A percentile compares a stretch with the other conserved stretches of the same genome.
phyloP scores from a whole-genome alignment of 2,329 filamentous ascomycete genomes.

The Scolecobasidium constrictum region DNA sequence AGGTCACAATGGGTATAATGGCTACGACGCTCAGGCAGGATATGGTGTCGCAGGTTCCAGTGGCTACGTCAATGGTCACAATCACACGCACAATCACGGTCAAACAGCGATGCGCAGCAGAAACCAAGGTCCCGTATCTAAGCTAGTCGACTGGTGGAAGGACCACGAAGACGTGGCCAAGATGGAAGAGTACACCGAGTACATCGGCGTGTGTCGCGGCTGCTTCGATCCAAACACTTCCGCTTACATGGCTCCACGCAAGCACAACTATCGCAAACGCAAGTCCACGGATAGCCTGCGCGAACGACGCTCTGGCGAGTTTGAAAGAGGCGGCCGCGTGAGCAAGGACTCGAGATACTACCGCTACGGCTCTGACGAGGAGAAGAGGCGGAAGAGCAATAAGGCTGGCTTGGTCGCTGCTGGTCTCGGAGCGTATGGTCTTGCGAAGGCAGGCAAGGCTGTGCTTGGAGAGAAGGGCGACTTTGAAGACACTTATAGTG shows the following conservation, averaged over 20 bases:
- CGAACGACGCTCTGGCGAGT: conserved; percentile 11
- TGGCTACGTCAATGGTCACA: conserved; percentile 12
- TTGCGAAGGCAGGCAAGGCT: conserved; percentile 41
- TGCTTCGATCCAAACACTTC: conserved; percentile 52
- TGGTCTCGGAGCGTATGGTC: conserved; percentile 43
- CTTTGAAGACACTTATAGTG: conserved; percentile 50
- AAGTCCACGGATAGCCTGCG: conserved; percentile 19
- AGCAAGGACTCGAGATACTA: conserved; percentile 49
- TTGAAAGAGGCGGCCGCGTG: conserved; percentile 30
- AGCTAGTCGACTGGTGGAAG: conserved; percentile 50
- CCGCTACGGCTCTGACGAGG: conserved; percentile 37
- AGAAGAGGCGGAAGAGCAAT: conserved; percentile 32
- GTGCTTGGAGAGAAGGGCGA: conserved; percentile 39
- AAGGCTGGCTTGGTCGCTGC: conserved; percentile 42
- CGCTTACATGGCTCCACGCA: conserved; percentile 46
- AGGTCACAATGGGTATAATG: neutral
- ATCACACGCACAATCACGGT: conserved; percentile 15
- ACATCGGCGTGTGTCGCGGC: conserved; percentile 53
- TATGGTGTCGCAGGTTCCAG: conserved; percentile 2
- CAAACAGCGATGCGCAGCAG: conserved; percentile 39
- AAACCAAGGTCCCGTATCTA: conserved; percentile 44
- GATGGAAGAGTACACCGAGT: conserved; percentile 58
- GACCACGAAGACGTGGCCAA: conserved; percentile 53
- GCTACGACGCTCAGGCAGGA: too few species aligned
- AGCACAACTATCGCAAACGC: conserved; percentile 40